phyloP scores from a whole-genome alignment of 2,329 filamentous ascomycete species.

The Diaporthe velutina region DNA sequence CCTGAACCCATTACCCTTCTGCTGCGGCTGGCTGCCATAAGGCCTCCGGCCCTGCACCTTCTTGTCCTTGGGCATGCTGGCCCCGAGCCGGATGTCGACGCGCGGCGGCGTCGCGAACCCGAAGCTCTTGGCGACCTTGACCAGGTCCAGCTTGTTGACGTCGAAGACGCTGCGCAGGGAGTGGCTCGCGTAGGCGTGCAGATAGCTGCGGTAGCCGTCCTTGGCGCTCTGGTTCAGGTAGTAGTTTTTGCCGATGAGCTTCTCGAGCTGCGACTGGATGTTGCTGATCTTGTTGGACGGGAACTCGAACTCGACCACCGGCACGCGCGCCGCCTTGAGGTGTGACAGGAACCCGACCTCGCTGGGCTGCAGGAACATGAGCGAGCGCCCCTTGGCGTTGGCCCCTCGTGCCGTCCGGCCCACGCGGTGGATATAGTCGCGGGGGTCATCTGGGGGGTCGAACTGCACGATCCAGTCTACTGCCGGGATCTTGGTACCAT shows the following conservation, averaged over 20 bases:
- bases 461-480: constrained; percentile 98
- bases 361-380: constrained; percentile 93
- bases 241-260: constrained; percentile 94
- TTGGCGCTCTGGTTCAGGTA: constrained; percentile 91
- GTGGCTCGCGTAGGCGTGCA: constrained; percentile 95
- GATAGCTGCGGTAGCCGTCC: constrained; percentile 87
- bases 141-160: constrained; percentile 83
- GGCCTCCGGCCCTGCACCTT: constrained; percentile 74
- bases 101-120: constrained; percentile 83
- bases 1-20: constrained; percentile 50
- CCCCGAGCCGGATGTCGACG: constrained; percentile 82
- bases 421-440: constrained; percentile 95
- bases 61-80: constrained; percentile 81
- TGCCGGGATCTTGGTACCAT: constrained; percentile 76
- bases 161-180: constrained; percentile 87
- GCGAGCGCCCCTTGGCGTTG: constrained; percentile 84
- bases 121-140: constrained; percentile 87
- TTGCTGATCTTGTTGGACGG: constrained; percentile 92
- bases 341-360: constrained; percentile 94
- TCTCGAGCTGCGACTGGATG: constrained; percentile 91
- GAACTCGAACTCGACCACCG: constrained; percentile 96
- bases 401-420: constrained; percentile 92
- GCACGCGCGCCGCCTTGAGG: constrained; percentile 90
- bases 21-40: constrained; percentile 84
- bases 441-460: constrained; percentile 90